Percentiles rank a stretch among this genome's conserved stretches.
Conservation (phyloP, 192 early-diverging fungal genomes). For the Endogone sp. region DNA sequence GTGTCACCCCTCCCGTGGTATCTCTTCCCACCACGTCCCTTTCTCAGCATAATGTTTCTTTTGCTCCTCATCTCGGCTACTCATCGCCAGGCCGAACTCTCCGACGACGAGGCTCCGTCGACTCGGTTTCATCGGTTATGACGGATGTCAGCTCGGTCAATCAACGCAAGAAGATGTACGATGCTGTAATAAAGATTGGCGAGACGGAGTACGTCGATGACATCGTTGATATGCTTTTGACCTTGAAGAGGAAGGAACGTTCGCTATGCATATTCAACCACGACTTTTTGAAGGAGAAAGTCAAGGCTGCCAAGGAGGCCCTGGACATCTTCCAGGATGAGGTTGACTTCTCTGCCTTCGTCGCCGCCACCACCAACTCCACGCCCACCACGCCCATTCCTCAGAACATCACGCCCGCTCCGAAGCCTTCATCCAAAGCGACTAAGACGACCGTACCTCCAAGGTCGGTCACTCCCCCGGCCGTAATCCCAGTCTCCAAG, state of each 20-base stretch:
- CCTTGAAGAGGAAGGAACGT: constrained; percentile 39
- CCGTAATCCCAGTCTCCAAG: not conserved
- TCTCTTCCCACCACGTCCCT: not conserved
- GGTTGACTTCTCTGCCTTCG: not conserved
- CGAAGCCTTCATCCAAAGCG: not conserved
- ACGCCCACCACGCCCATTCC: constrained; percentile 3
- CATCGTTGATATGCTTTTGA: constrained; percentile 40
- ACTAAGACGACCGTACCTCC: not conserved
- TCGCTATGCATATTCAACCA: constrained; percentile 38
- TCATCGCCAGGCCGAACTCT: constrained; percentile 8
- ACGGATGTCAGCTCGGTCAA: constrained; percentile 22
- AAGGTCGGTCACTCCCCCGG: not conserved
- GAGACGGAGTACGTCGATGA: constrained; percentile 15
- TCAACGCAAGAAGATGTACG: constrained; percentile 26
- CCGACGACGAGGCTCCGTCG: constrained; percentile 23
- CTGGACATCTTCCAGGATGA: constrained; percentile 23
- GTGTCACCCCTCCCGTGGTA: not conserved
- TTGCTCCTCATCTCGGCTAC: not conserved
- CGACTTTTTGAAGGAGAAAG: constrained; percentile 33
- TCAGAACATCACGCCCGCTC: not conserved
- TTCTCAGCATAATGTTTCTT: not conserved
- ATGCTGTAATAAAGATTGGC: constrained; percentile 25
- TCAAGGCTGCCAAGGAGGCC: constrained; percentile 28
- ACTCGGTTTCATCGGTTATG: constrained; percentile 23
- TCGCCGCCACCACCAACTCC: not conserved